Base-by-base conservation (phyloP, 2,329 filamentous ascomycete genomes). In the Sphaerostilbella broomeana region DNA sequence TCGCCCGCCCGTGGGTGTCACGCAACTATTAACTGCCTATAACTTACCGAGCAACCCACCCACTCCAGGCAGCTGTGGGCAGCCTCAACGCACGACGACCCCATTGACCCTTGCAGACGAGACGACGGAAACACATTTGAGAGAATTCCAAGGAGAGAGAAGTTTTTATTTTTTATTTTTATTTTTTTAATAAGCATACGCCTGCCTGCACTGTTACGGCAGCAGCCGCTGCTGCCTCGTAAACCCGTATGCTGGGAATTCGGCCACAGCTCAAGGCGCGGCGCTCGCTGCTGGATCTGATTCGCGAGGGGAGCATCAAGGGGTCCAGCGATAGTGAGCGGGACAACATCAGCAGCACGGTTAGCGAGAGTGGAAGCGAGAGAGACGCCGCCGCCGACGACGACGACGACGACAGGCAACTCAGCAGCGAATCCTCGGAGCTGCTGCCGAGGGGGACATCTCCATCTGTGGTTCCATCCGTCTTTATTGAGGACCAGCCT, bases 281-380 rank as follows among this genome's bases (percentile, higher is more conserved):
- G 60, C 70, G 67, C 51, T 74, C 70, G 46, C 58, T 75, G 50
- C 65, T 75, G 57, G 71, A 75, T 45, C 62, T 75, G 43, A 59
- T 69, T 48, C 61, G 62, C 45, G 53, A 60, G 49, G 53, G 54
- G 43, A 60, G 53, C 53, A 51, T 52, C 51, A 50, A 49, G 42
- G 50, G 47, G 43, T 47, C 40, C 29, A 42, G 46, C 19, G 18
- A 20, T 22, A 31, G 22, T 37, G 26, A 34, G 22, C 22, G 22
- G 12, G 22, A 39, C 21, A 19, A n/a, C n/a, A n/a, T n/a, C 47
- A 50, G 33, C 27, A 27, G 33, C 31, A 37, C 20, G 17, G 29
- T 20, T 31, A 30, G 40, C 36, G 28, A 30, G 10, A 34, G 29
- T 15, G 32, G 19, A 31, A 29, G 35, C 35, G 38, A 42, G n/a